phyloP scores from a whole-genome alignment of 768 basidiomycete genomes.

The Boletellus emodensis region DNA sequence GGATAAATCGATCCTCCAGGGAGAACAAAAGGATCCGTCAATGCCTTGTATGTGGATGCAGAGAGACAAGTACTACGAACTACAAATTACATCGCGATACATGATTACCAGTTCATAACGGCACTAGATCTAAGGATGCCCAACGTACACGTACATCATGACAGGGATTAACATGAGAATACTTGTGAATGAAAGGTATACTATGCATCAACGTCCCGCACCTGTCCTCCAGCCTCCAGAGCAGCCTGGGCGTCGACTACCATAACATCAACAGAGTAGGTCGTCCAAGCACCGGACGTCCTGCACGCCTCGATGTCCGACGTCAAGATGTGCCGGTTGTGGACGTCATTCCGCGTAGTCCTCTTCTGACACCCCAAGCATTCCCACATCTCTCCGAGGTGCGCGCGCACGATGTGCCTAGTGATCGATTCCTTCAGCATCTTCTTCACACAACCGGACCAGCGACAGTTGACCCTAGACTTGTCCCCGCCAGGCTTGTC shows the following conservation, averaged over 20 bases:
- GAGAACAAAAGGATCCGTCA: too few relatives aligned
- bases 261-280: slow-evolving; percentile 3
- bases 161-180: too few relatives aligned
- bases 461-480: slow-evolving; percentile 1
- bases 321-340: slow-evolving; percentile 3
- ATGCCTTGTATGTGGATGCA: too few relatives aligned
- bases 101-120: too few relatives aligned
- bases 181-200: too few relatives aligned
- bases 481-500: slow-evolving; percentile 11
- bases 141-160: too few relatives aligned
- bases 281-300: slow-evolving; percentile 5
- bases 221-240: slow-evolving; percentile 1
- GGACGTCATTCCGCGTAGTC: slow-evolving; percentile 8
- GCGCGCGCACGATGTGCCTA: slow-evolving; percentile 14
- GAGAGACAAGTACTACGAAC: too few relatives aligned
- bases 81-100: too few relatives aligned
- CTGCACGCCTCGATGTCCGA: slow-evolving; percentile 2
- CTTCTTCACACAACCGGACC: slow-evolving; percentile 9
- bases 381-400: slow-evolving; percentile 15
- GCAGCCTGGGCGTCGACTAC: slow-evolving; percentile 3
- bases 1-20: too few relatives aligned
- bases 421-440: slow-evolving; percentile 25
- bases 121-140: too few relatives aligned
- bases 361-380: slow-evolving; percentile 15
- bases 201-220: background rate